These are phyloP conservation scores for Grosmannia huntii DNA, from an alignment of 2,329 filamentous ascomycete genomes.

Conservation along the genomic window DNA sequence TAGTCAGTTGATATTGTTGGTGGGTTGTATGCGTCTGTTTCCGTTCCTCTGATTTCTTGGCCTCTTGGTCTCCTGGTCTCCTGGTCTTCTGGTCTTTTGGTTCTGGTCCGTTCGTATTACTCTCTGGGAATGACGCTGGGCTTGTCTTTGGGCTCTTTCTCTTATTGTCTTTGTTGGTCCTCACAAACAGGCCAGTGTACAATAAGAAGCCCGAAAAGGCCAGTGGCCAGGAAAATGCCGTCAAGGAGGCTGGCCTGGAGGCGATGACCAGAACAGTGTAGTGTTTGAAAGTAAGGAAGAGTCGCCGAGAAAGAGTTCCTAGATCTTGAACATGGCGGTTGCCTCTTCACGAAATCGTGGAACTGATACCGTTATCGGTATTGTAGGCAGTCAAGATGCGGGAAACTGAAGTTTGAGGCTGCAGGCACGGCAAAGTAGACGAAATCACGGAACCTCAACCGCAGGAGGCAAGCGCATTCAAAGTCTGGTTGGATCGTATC, in stretches of 20 bases:
- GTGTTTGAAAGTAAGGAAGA: constrained; percentile 4
- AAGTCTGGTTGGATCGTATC: background rate
- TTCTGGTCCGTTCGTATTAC: background rate
- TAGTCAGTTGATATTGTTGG: background rate
- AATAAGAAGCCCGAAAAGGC: background rate
- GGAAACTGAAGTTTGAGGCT: background rate
- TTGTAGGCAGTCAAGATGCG: background rate
- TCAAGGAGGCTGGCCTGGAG: constrained; percentile 9
- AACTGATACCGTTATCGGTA: background rate
- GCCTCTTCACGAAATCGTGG: constrained; percentile 8
- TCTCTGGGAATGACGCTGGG: too few species aligned
- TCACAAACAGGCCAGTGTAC: background rate
- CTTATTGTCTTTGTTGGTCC: background rate
- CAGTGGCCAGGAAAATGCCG: background rate
- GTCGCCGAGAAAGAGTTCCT: constrained; percentile 14
- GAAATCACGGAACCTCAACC: background rate
- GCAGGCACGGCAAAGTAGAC: background rate
- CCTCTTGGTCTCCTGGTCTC: background rate
- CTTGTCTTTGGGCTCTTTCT: background rate
- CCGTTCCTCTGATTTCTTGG: too few species aligned
- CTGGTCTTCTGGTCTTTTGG: too few species aligned
- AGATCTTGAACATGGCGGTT: constrained; percentile 16
- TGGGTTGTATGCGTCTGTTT: background rate
- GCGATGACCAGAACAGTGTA: background rate
- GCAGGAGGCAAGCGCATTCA: background rate